Conservation (phyloP, 192 early-diverging fungal genomes). For the Coemansia sp. region DNA sequence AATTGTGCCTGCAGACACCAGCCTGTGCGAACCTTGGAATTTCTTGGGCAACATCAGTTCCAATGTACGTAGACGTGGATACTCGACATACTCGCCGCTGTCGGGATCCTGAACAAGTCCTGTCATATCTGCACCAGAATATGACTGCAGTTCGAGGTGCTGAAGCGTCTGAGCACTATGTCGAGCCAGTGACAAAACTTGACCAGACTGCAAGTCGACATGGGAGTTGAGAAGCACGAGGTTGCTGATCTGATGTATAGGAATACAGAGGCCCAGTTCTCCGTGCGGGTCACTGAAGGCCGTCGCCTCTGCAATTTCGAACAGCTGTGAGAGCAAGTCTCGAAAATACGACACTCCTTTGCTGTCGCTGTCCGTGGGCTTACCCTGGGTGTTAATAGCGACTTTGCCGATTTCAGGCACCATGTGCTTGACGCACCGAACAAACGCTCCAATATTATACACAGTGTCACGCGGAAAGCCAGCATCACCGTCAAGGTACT, state of each 20-base stretch:
- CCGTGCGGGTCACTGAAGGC: not conserved
- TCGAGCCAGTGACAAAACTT: not conserved
- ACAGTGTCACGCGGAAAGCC: not conserved
- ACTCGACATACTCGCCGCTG: conserved; percentile 5
- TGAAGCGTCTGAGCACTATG: not conserved
- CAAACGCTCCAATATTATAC: not conserved
- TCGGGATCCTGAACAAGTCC: not conserved
- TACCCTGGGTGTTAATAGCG: not conserved
- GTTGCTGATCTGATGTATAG: not conserved
- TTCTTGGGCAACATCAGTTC: not conserved
- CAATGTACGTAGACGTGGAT: not conserved
- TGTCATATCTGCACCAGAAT: not conserved
- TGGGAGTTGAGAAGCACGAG: not conserved
- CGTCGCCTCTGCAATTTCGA: not conserved
- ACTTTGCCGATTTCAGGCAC: not conserved
- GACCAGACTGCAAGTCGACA: not conserved
- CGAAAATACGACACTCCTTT: not conserved
- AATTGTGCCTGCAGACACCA: not conserved
- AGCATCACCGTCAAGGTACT: not conserved
- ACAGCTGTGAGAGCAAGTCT: not conserved
- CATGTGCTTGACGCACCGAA: not conserved
- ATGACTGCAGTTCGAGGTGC: not conserved
- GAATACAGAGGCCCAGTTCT: not conserved
- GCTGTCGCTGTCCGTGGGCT: not conserved
- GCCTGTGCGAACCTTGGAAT: not conserved